phyloP scores from a whole-genome alignment of 495 filamentous ascomycete genomes.

The Podospora anserina region DNA sequence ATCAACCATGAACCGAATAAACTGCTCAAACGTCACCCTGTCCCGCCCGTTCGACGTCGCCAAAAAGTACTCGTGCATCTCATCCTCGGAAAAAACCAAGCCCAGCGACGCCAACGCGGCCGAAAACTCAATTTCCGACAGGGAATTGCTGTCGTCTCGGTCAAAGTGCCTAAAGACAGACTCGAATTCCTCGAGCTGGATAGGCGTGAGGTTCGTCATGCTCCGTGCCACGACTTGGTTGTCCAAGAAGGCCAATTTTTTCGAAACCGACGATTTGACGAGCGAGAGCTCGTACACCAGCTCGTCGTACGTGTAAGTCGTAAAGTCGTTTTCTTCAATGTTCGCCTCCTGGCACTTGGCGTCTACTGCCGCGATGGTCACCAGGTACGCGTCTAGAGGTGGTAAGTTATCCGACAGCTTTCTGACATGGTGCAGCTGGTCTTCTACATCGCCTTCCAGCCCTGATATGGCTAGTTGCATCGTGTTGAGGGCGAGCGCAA shows the following conservation, averaged over 20 bases:
- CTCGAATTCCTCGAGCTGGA: constrained; percentile 97
- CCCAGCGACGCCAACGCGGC: constrained; percentile 91
- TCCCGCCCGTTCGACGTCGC: constrained; percentile 70
- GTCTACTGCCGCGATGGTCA: constrained; percentile 76
- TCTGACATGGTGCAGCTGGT: constrained; percentile 82
- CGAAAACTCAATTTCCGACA: constrained; percentile 93
- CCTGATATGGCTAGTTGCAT: constrained; percentile 89
- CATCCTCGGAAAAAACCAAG: constrained; percentile 88
- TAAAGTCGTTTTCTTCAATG: constrained; percentile 98
- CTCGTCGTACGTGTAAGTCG: constrained; percentile 95
- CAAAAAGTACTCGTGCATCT: constrained; percentile 90
- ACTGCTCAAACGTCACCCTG: constrained; percentile 94
- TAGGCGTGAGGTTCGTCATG: constrained; percentile 98
- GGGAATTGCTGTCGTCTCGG: constrained; percentile 81
- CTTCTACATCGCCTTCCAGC: constrained; percentile 91
- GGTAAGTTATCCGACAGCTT: constrained; percentile 75
- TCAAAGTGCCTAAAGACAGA: constrained; percentile 97
- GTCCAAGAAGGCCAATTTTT: constrained; percentile 93
- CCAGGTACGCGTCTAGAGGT: constrained; percentile 82
- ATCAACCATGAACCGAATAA: constrained; percentile 98
- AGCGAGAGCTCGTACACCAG: constrained; percentile 89
- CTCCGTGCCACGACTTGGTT: constrained; percentile 94
- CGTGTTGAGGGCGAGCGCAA: constrained; percentile 89
- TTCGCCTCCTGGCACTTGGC: constrained; percentile 92
- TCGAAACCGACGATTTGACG: constrained; percentile 83